A percentile compares a stretch with the other conserved stretches of the same genome.
phyloP scores from a whole-genome alignment of 257 asterid species.

The Nicotiana knightiana region DNA sequence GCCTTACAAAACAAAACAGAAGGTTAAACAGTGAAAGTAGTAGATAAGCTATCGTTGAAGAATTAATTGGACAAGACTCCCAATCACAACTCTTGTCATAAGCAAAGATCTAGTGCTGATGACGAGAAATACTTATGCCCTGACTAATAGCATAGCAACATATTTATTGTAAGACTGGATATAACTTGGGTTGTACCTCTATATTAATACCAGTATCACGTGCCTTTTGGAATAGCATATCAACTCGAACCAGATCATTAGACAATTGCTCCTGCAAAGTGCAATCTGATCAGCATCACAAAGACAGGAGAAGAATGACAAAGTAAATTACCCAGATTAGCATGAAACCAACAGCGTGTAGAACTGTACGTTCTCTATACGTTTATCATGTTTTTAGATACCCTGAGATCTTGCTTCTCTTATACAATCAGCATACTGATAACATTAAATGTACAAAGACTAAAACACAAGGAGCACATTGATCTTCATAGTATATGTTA shows the following conservation, averaged over 20 bases:
- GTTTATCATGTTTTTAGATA: not conserved
- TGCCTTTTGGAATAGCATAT: constrained; percentile 76
- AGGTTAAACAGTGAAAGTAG: not conserved
- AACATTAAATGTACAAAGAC: not conserved
- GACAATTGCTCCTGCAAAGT: constrained; percentile 80
- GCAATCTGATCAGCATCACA: constrained; percentile 10
- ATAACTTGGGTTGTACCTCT: constrained; percentile 44
- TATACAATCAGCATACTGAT: not conserved
- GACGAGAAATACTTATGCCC: not conserved
- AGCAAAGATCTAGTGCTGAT: not conserved
- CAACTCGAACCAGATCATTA: constrained; percentile 67
- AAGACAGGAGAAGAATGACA: not conserved
- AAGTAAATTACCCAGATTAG: not conserved
- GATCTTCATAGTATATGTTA: not conserved
- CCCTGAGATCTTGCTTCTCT: not conserved
- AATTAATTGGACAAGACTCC: not conserved
- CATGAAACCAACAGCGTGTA: not conserved
- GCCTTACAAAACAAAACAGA: not conserved
- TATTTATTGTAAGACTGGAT: not conserved
- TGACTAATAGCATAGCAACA: not conserved
- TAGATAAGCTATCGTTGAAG: not conserved
- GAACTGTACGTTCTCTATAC: not conserved
- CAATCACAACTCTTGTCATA: not conserved
- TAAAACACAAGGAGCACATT: not conserved
- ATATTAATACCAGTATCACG: constrained; percentile 77